Evolutionary conservation across 257 asterid genomes (phyloP).

Genomic region (Scutellaria minor): DNA sequence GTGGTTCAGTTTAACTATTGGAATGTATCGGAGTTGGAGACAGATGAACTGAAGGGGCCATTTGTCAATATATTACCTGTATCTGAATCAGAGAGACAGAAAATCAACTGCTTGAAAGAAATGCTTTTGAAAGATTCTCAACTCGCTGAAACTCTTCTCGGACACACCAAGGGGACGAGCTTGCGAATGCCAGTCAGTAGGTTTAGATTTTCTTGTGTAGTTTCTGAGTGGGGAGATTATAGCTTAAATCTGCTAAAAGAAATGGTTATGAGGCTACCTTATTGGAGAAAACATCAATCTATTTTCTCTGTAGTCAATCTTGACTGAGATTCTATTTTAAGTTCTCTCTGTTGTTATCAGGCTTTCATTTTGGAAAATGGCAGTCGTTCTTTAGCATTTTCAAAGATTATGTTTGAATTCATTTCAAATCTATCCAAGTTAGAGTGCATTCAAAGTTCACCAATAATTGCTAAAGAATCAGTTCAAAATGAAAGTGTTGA

Average conservation of each 20-base stretch:
- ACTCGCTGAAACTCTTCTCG: constrained; percentile 42
- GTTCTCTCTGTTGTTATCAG: background rate
- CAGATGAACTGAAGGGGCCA: constrained; percentile 33
- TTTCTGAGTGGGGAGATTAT: constrained; percentile 75
- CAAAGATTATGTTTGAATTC: no score
- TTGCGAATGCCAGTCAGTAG: constrained; percentile 40
- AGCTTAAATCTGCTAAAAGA: constrained; percentile 48
- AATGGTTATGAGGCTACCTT: constrained; percentile 52
- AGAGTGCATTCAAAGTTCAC: no score
- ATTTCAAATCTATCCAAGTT: no score
- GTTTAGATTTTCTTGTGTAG: constrained; percentile 48
- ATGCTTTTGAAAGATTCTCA: constrained; percentile 53
- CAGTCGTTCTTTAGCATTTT: background rate
- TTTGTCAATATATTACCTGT: constrained; percentile 34
- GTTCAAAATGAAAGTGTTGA: no score
- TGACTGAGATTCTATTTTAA: constrained; percentile 15
- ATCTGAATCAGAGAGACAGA: constrained; percentile 43
- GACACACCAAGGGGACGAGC: constrained; percentile 26
- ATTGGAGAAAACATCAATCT: constrained; percentile 65
- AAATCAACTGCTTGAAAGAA: constrained; percentile 40
- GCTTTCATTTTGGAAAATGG: background rate
- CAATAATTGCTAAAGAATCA: no score
- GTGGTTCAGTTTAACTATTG: constrained; percentile 69
- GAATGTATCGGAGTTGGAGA: constrained; percentile 43
- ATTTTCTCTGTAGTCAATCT: constrained; percentile 43